phyloP scores from a whole-genome alignment of 345 rosid genomes.

The Hypericum androsaemum region DNA sequence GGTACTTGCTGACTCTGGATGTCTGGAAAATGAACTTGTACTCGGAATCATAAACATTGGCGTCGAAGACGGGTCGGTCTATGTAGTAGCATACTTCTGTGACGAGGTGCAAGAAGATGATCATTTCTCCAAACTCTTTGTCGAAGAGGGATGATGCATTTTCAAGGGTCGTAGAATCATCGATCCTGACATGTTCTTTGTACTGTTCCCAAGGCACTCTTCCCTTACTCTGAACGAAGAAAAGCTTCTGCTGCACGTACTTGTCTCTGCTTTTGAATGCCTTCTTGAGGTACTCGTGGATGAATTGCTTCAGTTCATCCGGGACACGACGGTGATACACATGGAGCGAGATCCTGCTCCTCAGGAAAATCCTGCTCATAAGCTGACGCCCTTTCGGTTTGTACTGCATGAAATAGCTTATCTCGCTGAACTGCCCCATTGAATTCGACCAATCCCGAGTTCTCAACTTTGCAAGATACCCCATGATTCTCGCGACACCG shows the following conservation, averaged over 20 bases:
- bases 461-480: neutral
- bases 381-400: too few relatives aligned
- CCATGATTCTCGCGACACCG: too few relatives aligned
- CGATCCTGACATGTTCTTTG: too few relatives aligned
- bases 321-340: neutral
- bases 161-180: too few relatives aligned
- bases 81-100: conserved; percentile 10
- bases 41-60: neutral
- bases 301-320: neutral
- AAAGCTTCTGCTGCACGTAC: neutral
- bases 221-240: conserved; percentile 6
- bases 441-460: conserved; percentile 9
- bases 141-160: neutral
- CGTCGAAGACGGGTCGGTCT: neutral
- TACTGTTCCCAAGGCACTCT: too few relatives aligned
- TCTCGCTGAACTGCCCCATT: conserved; percentile 15
- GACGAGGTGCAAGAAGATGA: conserved; percentile 32
- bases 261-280: neutral
- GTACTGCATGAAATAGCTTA: conserved; percentile 8
- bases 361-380: neutral
- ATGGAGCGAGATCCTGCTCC: neutral
- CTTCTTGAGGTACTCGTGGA: neutral
- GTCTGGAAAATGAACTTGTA: neutral
- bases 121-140: conserved; percentile 16
- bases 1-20: neutral